A percentile compares a stretch with the other conserved stretches of the same genome.
phyloP scores from a whole-genome alignment of 176 grass and related monocot genomes.

The Oryza rufipogon region DNA sequence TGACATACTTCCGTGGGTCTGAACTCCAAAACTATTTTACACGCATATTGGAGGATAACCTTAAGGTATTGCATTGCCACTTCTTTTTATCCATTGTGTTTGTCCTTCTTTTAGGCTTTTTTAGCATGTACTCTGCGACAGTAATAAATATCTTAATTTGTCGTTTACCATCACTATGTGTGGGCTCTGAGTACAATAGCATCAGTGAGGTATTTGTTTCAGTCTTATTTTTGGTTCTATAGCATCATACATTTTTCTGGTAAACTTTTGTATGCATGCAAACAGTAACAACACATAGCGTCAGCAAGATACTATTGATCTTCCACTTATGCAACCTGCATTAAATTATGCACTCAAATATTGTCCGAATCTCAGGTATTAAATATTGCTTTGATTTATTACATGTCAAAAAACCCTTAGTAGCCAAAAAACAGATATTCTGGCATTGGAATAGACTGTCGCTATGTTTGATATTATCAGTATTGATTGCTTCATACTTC shows the following conservation, averaged over 20 bases:
- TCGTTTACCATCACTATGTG: not conserved
- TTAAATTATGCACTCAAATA: not conserved
- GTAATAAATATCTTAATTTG: not conserved
- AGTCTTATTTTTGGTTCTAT: not conserved
- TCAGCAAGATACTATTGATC: not conserved
- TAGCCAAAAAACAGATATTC: not conserved
- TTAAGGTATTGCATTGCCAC: conserved; percentile 53
- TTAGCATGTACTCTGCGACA: not conserved
- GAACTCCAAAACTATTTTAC: conserved; percentile 97
- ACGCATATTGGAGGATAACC: conserved; percentile 86
- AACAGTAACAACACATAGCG: not conserved
- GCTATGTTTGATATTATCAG: not conserved
- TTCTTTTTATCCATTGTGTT: conserved; percentile 12
- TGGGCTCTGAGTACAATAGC: not conserved
- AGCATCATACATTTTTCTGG: not conserved
- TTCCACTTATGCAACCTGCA: not conserved
- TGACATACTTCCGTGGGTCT: conserved; percentile 89
- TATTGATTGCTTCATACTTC: conserved; percentile 32
- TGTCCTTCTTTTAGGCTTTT: conserved; percentile 17
- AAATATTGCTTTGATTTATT: conserved; percentile 2
- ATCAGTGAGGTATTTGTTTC: not conserved
- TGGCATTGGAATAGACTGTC: not conserved
- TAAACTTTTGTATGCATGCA: conserved; percentile 11
- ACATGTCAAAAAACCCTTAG: not conserved
- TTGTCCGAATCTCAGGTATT: not conserved